A percentile compares a stretch with the other conserved stretches of the same genome.
Conservation (phyloP, 768 basidiomycete genomes). For the Trametes coccinea region DNA sequence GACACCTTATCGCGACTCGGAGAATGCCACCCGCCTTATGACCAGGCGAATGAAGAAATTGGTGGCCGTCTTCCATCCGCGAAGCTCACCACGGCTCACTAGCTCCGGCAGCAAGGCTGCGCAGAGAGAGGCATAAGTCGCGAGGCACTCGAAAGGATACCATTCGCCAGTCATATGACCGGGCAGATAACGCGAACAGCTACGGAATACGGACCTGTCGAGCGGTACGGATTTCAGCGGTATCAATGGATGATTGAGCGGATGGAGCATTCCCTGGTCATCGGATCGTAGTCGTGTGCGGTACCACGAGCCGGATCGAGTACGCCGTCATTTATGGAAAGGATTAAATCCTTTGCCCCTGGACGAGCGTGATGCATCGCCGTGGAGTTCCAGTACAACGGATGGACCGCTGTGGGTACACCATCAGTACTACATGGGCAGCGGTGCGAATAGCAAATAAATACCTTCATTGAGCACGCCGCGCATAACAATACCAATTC, state of each 20-base stretch:
- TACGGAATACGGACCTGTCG: slow-evolving; percentile 21
- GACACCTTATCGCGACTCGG: slow-evolving; percentile 19
- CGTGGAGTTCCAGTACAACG: neutral
- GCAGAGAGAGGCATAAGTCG: slow-evolving; percentile 3
- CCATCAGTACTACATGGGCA: too few relatives aligned
- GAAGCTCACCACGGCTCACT: slow-evolving; percentile 20
- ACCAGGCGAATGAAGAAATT: neutral
- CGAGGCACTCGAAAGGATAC: slow-evolving; percentile 1
- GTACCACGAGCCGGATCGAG: slow-evolving; percentile 28
- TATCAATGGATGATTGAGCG: slow-evolving; percentile 27
- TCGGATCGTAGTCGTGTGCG: slow-evolving; percentile 33
- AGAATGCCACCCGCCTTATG: neutral
- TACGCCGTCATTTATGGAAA: slow-evolving; percentile 24
- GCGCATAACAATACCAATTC: too few relatives aligned
- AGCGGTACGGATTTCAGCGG: slow-evolving; percentile 25
- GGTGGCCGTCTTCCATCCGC: slow-evolving; percentile 16
- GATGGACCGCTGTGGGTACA: neutral
- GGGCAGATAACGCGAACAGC: slow-evolving; percentile 27
- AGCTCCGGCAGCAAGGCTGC: slow-evolving; percentile 1
- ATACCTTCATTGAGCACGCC: too few relatives aligned
- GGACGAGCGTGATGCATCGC: slow-evolving; percentile 6
- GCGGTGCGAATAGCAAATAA: too few relatives aligned
- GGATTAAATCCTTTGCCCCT: slow-evolving; percentile 29
- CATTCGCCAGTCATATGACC: slow-evolving; percentile 30
- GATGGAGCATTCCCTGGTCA: slow-evolving; percentile 24